Percentiles rank a stretch among this genome's conserved stretches.
phyloP scores from a whole-genome alignment of 805 yeast species.

The Zygosaccharomyces lentus region DNA sequence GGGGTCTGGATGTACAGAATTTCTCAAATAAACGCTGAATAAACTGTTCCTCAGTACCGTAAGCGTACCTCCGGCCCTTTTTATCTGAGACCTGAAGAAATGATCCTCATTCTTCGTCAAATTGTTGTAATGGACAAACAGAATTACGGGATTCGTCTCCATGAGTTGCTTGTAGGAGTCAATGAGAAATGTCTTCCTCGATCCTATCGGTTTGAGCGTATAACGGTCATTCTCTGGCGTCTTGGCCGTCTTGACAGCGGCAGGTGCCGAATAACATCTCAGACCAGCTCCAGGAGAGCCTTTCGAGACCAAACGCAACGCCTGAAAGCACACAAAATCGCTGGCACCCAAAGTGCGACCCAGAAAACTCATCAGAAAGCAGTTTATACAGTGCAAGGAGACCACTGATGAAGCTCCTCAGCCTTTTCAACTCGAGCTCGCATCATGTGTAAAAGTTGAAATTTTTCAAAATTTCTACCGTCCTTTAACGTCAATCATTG shows the following conservation, averaged over 20 bases:
- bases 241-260: conserved; percentile 5
- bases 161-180: conserved; percentile 74
- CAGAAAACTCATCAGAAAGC: background rate
- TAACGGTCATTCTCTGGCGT: conserved; percentile 25
- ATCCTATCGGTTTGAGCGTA: conserved; percentile 58
- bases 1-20: conserved; percentile 68
- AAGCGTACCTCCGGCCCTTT: conserved; percentile 62
- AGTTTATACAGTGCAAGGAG: background rate
- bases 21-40: conserved; percentile 72
- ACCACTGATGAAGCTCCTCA: background rate
- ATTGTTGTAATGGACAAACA: conserved; percentile 84
- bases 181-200: conserved; percentile 82
- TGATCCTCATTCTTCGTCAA: conserved; percentile 65
- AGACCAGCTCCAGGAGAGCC: background rate
- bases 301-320: background rate
- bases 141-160: conserved; percentile 61
- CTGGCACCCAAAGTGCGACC: background rate
- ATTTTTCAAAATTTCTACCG: conserved; percentile 2
- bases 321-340: background rate
- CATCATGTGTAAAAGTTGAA: background rate
- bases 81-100: conserved; percentile 56
- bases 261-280: background rate
- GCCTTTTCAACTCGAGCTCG: background rate
- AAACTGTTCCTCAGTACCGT: conserved; percentile 64
- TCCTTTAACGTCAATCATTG: conserved; percentile 1